These are phyloP conservation scores for Phanerochaete sordida DNA, from an alignment of 768 basidiomycete genomes.

Conservation along the genomic window DNA sequence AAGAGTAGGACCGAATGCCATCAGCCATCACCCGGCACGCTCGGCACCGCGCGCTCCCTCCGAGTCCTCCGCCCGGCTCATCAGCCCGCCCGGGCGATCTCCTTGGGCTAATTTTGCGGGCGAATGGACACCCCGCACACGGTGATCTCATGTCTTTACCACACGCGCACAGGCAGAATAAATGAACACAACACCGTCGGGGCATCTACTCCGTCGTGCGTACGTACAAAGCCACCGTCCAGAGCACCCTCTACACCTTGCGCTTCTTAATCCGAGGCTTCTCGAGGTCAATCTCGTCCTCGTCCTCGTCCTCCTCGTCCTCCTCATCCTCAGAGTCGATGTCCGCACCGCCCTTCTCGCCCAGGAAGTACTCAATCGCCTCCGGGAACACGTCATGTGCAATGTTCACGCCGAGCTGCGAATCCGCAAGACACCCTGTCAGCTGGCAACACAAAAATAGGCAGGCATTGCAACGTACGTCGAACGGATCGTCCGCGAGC, in stretches of 20 bases:
- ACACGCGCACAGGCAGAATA: not conserved
- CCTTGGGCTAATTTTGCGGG: not conserved
- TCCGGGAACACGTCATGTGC: constrained; percentile 79
- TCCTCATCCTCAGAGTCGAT: constrained; percentile 64
- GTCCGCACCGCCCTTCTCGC: constrained; percentile 56
- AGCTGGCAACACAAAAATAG: constrained; percentile 6
- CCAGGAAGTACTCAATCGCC: constrained; percentile 80
- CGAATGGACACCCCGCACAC: not conserved
- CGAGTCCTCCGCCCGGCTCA: not conserved
- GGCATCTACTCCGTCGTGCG: not conserved
- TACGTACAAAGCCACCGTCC: too few relatives aligned
- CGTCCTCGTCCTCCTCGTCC: constrained; percentile 67
- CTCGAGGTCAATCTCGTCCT: constrained; percentile 86
- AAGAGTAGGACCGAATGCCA: not conserved
- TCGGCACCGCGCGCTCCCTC: constrained; percentile 8
- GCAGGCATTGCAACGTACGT: constrained; percentile 42
- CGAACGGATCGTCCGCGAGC: constrained; percentile 55
- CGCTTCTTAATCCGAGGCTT: constrained; percentile 75
- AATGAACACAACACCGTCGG: not conserved
- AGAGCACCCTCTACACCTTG: constrained; percentile 40
- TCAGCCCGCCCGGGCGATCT: not conserved
- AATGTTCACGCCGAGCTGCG: constrained; percentile 67
- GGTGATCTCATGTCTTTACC: not conserved
- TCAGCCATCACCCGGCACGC: not conserved
- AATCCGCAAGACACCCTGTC: constrained; percentile 8